A percentile compares a stretch with the other conserved stretches of the same genome.
These are phyloP conservation scores for Tephrocybe rancida DNA, from an alignment of 768 basidiomycete species.

Conservation along the genomic window DNA sequence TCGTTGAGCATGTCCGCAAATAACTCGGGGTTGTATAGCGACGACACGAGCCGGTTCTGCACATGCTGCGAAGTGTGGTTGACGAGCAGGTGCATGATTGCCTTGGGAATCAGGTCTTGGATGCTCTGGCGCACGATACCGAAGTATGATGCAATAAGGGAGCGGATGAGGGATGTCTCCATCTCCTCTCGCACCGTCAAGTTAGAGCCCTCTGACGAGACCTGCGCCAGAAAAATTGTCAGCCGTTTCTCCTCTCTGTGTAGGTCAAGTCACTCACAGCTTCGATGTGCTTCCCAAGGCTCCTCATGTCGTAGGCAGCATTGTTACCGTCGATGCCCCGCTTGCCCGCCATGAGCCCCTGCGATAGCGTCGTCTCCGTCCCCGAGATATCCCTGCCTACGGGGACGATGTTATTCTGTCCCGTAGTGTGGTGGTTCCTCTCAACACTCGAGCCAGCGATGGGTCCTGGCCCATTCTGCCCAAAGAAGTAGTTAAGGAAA, in stretches of 20 bases:
- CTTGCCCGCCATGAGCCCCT: slow-evolving; percentile 70
- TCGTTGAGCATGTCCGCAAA: slow-evolving; percentile 92
- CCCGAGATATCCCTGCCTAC: slow-evolving; percentile 69
- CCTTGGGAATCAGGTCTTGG: slow-evolving; percentile 96
- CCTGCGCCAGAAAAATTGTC: slow-evolving; percentile 10
- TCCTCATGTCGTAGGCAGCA: slow-evolving; percentile 98
- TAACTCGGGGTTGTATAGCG: slow-evolving; percentile 92
- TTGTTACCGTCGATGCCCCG: slow-evolving; percentile 70
- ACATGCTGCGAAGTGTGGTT: slow-evolving; percentile 97
- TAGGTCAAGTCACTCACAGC: slow-evolving; percentile 64
- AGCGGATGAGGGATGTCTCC: slow-evolving; percentile 94
- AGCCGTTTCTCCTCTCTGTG: neutral
- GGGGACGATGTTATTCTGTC: slow-evolving; percentile 37
- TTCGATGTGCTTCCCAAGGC: slow-evolving; percentile 95
- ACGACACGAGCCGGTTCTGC: slow-evolving; percentile 93
- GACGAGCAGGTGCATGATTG: slow-evolving; percentile 97
- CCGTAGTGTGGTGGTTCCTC: slow-evolving; percentile 23
- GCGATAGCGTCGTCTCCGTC: slow-evolving; percentile 48
- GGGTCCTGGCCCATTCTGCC: slow-evolving; percentile 84
- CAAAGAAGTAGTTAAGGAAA: slow-evolving; percentile 98
- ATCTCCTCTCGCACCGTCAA: slow-evolving; percentile 89
- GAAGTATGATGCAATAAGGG: slow-evolving; percentile 95
- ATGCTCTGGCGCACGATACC: slow-evolving; percentile 95
- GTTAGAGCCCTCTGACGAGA: slow-evolving; percentile 58
- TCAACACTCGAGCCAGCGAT: slow-evolving; percentile 57